Evolutionary conservation across 306 rosid genomes (phyloP).

Genomic region (Pachyrhizus erosus): DNA sequence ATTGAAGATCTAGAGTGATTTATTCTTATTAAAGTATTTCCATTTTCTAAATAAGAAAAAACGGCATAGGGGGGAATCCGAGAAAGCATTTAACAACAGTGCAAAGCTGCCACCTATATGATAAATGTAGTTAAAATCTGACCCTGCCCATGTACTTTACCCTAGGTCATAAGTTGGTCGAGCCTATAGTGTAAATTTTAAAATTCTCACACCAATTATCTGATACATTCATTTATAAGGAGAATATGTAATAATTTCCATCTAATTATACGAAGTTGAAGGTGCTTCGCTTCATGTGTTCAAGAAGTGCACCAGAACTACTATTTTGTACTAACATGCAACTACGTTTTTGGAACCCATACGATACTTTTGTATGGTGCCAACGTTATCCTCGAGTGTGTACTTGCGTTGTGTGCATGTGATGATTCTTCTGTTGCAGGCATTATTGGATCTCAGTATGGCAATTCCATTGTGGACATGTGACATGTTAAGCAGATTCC

Average conservation of each 20-base stretch:
- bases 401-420: constrained; percentile 35
- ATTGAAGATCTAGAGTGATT: neutral
- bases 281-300: neutral
- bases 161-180: neutral
- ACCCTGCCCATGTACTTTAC: neutral
- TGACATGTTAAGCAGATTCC: constrained; percentile 28
- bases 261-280: neutral
- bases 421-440: constrained; percentile 28
- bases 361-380: constrained; percentile 22
- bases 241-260: neutral
- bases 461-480: constrained; percentile 33
- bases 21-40: neutral
- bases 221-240: neutral
- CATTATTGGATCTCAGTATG: constrained; percentile 40
- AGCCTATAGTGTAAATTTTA: neutral
- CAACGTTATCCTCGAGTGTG: constrained; percentile 25
- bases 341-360: neutral
- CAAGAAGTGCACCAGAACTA: neutral
- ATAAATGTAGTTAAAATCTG: neutral
- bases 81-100: constrained; percentile 15
- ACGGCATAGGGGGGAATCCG: constrained; percentile 12
- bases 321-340: neutral
- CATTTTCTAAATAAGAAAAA: neutral
- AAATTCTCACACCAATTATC: neutral
- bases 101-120: constrained; percentile 34